Percentiles rank a stretch among this genome's conserved stretches.
phyloP scores from a whole-genome alignment of 2,329 filamentous ascomycete genomes.

The Fusarium multiceps region DNA sequence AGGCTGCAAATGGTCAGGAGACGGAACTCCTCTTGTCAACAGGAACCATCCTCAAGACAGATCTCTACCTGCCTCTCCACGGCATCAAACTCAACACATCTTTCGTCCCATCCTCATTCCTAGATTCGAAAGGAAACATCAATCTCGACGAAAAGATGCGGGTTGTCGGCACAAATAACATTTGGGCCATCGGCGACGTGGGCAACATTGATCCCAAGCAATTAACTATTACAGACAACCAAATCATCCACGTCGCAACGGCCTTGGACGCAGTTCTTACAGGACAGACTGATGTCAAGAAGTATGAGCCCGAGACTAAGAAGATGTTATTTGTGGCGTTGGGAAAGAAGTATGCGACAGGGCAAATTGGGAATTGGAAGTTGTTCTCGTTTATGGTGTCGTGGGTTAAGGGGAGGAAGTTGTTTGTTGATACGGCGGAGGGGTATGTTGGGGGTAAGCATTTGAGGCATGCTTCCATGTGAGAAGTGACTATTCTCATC shows the following conservation, averaged over 20 bases:
- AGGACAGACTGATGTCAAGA: constrained; percentile 1
- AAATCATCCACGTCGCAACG: constrained; percentile 48
- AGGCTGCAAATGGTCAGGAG: constrained; percentile 7
- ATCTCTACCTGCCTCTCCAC: constrained; percentile 58
- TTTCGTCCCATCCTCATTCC: constrained; percentile 52
- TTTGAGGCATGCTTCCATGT: constrained; percentile 47
- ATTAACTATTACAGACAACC: constrained; percentile 48
- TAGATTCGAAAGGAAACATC: constrained; percentile 50
- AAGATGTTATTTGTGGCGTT: constrained; percentile 48
- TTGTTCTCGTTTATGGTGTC: constrained; percentile 49
- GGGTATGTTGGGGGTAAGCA: constrained; percentile 47
- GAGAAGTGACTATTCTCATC: background rate
- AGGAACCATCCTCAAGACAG: constrained; percentile 47
- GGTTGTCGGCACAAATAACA: constrained; percentile 49
- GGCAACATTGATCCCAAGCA: constrained; percentile 56
- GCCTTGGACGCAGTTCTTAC: constrained; percentile 48
- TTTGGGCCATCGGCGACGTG: constrained; percentile 58
- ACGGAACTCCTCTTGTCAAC: constrained; percentile 48
- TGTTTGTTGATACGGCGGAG: constrained; percentile 49
- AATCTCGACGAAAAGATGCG: constrained; percentile 50
- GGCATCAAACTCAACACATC: constrained; percentile 57
- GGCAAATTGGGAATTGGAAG: constrained; percentile 51
- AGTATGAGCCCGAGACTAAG: constrained; percentile 42
- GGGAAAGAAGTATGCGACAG: constrained; percentile 46
- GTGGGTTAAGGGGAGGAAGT: constrained; percentile 49